These are phyloP conservation scores for Colletotrichum musicola DNA, from an alignment of 2,329 filamentous ascomycete species.

Conservation along the genomic window DNA sequence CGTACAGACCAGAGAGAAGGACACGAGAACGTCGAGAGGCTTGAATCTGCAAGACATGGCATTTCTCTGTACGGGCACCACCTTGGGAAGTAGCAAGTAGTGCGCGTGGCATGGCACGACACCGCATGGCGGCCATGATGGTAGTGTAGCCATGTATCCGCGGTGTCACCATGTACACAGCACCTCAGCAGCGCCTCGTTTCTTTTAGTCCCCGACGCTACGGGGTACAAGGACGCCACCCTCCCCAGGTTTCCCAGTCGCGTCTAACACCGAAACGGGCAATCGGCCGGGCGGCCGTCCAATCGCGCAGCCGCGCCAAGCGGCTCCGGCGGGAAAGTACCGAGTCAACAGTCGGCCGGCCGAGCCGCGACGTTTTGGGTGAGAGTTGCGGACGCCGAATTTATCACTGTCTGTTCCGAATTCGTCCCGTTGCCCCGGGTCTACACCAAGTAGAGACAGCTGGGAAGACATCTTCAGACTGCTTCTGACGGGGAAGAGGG, in stretches of 20 bases:
- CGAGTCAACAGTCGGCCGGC: constrained; percentile 15
- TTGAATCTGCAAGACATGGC: not conserved
- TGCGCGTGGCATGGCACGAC: not conserved
- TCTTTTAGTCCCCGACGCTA: too few relatives aligned
- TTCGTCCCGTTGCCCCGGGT: constrained; percentile 27
- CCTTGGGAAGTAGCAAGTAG: not conserved
- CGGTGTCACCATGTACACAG: too few relatives aligned
- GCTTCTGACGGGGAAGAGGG: not conserved
- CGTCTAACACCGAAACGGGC: constrained; percentile 38
- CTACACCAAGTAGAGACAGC: too few relatives aligned
- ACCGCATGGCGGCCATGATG: not conserved
- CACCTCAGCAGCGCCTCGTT: too few relatives aligned
- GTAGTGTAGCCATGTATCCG: too few relatives aligned
- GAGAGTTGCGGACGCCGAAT: not conserved
- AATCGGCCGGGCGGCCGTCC: constrained; percentile 31
- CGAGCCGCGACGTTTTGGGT: constrained; percentile 6
- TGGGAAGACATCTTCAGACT: too few relatives aligned
- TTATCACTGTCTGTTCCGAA: not conserved
- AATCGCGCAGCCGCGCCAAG: constrained; percentile 35
- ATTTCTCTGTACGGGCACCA: not conserved
- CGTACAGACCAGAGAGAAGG: too few relatives aligned
- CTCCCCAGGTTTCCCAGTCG: constrained; percentile 14
- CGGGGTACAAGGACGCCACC: too few relatives aligned
- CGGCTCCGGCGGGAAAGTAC: constrained; percentile 31
- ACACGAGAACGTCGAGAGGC: too few relatives aligned